Evolutionary conservation across 305 asterid species (phyloP).

Genomic region (Coffea humblotiana): DNA sequence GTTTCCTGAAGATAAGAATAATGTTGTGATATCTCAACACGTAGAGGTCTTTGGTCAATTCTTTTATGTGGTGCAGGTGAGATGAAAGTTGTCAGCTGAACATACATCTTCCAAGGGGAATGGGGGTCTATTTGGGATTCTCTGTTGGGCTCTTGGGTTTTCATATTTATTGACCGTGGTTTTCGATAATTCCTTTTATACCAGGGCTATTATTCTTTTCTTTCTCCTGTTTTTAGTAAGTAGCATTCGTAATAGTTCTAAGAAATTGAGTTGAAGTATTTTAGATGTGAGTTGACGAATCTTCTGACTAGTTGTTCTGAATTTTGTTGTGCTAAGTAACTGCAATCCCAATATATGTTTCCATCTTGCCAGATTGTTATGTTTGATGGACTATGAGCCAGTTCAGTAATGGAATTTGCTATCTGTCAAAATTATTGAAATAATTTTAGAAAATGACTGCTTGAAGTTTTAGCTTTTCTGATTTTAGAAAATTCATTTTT

Average conservation of each 20-base stretch:
- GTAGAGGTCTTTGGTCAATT: background rate
- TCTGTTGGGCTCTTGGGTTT: background rate
- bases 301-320: background rate
- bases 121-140: background rate
- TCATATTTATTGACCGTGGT: background rate
- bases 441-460: background rate
- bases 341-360: background rate
- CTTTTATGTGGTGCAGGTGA: background rate
- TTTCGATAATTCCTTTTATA: background rate
- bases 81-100: background rate
- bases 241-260: background rate
- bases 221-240: background rate
- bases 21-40: background rate
- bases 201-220: background rate
- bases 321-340: background rate
- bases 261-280: background rate
- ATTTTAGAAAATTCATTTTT: background rate
- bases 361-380: background rate
- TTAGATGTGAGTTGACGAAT: background rate
- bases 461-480: background rate
- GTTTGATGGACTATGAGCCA: background rate
- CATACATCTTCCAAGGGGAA: background rate
- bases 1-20: background rate
- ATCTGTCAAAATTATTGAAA: background rate
- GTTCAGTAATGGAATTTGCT: background rate